Conservation (phyloP, 78 protist genomes). For the Emiliania huxleyi region DNA sequence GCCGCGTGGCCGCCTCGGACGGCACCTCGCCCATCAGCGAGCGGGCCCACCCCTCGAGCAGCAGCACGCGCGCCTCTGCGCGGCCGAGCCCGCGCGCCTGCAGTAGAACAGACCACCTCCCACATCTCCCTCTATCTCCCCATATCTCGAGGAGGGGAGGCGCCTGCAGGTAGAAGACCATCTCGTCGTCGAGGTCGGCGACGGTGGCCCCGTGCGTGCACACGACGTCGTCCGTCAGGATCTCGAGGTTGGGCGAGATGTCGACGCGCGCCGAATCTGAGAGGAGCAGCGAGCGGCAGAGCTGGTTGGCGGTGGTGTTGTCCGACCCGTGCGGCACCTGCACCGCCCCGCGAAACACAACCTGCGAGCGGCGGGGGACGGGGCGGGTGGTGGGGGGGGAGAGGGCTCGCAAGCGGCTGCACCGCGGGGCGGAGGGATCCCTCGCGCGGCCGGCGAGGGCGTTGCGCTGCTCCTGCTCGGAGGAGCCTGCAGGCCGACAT, state of each 20-base stretch:
- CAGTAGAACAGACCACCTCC: too few species aligned
- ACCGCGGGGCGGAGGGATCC: too few species aligned
- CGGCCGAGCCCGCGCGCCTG: not conserved
- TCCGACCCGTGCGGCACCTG: not conserved
- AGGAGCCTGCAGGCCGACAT: too few species aligned
- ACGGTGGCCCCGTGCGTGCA: conserved; percentile 31
- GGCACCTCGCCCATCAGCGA: not conserved
- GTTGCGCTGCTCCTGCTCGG: not conserved
- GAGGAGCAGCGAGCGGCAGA: conserved; percentile 21
- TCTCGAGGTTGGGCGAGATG: not conserved
- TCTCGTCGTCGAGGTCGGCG: conserved; percentile 27
- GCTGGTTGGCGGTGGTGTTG: conserved; percentile 6
- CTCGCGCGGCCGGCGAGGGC: not conserved
- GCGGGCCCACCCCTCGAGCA: conserved; percentile 3
- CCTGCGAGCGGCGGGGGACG: not conserved
- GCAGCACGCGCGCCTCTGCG: not conserved
- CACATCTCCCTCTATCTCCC: too few species aligned
- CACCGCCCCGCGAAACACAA: not conserved
- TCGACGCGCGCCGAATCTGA: not conserved
- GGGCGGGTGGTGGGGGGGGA: too few species aligned
- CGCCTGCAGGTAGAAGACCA: conserved; percentile 6
- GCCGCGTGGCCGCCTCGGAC: not conserved
- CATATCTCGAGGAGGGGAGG: too few species aligned
- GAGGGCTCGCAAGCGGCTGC: too few species aligned
- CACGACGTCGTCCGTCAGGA: not conserved